phyloP scores from a whole-genome alignment of 805 yeast species.

The Kuraishia cidri region DNA sequence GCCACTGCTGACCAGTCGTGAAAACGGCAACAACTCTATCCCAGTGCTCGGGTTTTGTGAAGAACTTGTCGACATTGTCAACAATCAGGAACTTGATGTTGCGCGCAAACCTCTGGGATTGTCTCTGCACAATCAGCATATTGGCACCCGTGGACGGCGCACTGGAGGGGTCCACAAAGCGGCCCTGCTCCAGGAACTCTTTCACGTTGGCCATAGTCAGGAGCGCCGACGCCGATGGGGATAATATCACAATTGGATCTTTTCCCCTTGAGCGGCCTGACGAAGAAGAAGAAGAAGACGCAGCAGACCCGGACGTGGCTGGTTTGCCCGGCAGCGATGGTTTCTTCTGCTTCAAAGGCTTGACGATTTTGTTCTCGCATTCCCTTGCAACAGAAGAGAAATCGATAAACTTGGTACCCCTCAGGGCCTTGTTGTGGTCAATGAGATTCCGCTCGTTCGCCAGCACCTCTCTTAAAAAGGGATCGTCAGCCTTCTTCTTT shows the following conservation, averaged over 20 bases:
- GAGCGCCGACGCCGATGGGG: constrained; percentile 74
- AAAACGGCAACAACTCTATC: constrained; percentile 91
- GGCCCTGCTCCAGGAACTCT: constrained; percentile 66
- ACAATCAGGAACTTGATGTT: constrained; percentile 69
- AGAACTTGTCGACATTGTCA: constrained; percentile 78
- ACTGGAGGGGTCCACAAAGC: constrained; percentile 46
- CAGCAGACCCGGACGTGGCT: constrained; percentile 10
- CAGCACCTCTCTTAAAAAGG: constrained; percentile 36
- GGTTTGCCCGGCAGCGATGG: constrained; percentile 7
- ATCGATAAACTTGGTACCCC: constrained; percentile 61
- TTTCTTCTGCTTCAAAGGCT: constrained; percentile 31
- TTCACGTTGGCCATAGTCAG: constrained; percentile 58
- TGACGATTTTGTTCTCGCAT: constrained; percentile 48
- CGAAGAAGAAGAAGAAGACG: constrained; percentile 1
- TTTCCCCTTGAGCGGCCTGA: constrained; percentile 12
- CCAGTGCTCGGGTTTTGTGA: constrained; percentile 96
- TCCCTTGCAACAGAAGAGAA: constrained; percentile 64
- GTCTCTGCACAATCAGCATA: constrained; percentile 44
- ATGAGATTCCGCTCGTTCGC: constrained; percentile 31
- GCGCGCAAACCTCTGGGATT: constrained; percentile 43
- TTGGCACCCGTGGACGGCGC: constrained; percentile 23
- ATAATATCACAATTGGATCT: constrained; percentile 67
- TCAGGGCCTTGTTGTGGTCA: constrained; percentile 28
- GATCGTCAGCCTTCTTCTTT: constrained; percentile 30
- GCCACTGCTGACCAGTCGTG: constrained; percentile 98